phyloP scores from a whole-genome alignment of 257 asterid species.

The Asclepias syriaca region DNA sequence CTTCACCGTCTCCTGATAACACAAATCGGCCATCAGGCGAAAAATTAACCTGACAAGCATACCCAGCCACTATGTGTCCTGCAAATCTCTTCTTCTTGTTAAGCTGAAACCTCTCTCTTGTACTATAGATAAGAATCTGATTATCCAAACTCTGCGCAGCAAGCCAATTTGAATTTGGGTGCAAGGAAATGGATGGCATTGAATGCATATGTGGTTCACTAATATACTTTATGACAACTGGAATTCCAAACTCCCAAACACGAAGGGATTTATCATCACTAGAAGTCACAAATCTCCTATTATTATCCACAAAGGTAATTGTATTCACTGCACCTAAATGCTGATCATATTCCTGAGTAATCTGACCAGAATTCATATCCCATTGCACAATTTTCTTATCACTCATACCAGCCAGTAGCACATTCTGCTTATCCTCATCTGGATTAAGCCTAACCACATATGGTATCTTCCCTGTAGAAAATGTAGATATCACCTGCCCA shows the following conservation, averaged over 20 bases:
- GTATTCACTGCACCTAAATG: slow-evolving; percentile 98
- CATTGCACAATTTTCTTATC: slow-evolving; percentile 99
- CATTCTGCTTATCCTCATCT: slow-evolving; percentile 97
- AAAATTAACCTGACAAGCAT: slow-evolving; percentile 97
- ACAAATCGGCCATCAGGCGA: slow-evolving; percentile 98
- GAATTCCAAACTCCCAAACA: slow-evolving; percentile 98
- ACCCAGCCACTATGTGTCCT: slow-evolving; percentile 93
- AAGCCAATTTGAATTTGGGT: slow-evolving; percentile 91
- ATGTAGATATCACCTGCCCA: slow-evolving; percentile 90
- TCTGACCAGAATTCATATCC: slow-evolving; percentile 95
- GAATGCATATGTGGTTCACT: slow-evolving; percentile 99
- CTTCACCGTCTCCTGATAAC: slow-evolving; percentile 98
- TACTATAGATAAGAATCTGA: slow-evolving; percentile 90
- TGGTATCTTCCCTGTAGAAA: slow-evolving; percentile 85
- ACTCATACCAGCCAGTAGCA: slow-evolving; percentile 95
- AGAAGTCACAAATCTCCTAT: slow-evolving; percentile 94
- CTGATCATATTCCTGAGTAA: slow-evolving; percentile 98
- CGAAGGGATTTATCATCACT: slow-evolving; percentile 95
- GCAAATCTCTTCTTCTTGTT: slow-evolving; percentile 98
- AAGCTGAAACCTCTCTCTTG: slow-evolving; percentile 93
- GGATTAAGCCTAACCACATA: slow-evolving; percentile 96
- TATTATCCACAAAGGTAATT: slow-evolving; percentile 89
- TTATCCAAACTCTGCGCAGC: slow-evolving; percentile 99
- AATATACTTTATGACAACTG: slow-evolving; percentile 92
- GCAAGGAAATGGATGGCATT: slow-evolving; percentile 88